Evolutionary conservation across 2,329 filamentous ascomycete genomes (phyloP).

Genomic region (Ascochyta fabae): DNA sequence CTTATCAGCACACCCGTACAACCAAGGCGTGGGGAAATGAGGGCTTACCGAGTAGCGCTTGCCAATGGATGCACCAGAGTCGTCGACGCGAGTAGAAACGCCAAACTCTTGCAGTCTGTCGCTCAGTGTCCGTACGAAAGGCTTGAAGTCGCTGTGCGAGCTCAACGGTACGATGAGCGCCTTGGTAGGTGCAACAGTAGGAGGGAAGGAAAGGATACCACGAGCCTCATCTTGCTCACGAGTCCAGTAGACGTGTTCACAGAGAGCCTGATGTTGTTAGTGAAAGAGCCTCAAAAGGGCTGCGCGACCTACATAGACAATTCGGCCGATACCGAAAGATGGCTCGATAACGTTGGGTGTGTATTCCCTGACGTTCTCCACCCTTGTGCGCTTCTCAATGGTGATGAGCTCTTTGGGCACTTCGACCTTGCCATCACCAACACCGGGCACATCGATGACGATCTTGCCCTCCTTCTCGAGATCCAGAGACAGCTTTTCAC

Average conservation of each 20-base stretch:
- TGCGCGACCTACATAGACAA: constrained; percentile 70
- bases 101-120: constrained; percentile 76
- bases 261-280: constrained; percentile 72
- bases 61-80: constrained; percentile 89
- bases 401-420: constrained; percentile 79
- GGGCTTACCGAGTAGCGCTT: constrained; percentile 71
- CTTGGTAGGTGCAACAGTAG: constrained; percentile 88
- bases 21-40: too few species aligned
- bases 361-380: constrained; percentile 86
- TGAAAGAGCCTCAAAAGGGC: not conserved
- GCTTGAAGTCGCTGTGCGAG: constrained; percentile 78
- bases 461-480: constrained; percentile 78
- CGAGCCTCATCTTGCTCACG: constrained; percentile 83
- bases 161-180: constrained; percentile 91
- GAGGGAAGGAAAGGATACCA: constrained; percentile 77
- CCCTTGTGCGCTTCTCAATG: constrained; percentile 82
- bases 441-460: constrained; percentile 72
- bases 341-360: constrained; percentile 97
- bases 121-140: constrained; percentile 75
- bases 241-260: constrained; percentile 96
- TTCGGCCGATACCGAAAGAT: constrained; percentile 95
- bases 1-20: constrained; percentile 24
- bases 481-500: constrained; percentile 78
- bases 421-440: constrained; percentile 76
- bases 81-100: constrained; percentile 85